Evolutionary conservation across 768 basidiomycete genomes (phyloP), one percentile per base, ranked within the genome.

Genomic region (Russula brevipes): DNA sequence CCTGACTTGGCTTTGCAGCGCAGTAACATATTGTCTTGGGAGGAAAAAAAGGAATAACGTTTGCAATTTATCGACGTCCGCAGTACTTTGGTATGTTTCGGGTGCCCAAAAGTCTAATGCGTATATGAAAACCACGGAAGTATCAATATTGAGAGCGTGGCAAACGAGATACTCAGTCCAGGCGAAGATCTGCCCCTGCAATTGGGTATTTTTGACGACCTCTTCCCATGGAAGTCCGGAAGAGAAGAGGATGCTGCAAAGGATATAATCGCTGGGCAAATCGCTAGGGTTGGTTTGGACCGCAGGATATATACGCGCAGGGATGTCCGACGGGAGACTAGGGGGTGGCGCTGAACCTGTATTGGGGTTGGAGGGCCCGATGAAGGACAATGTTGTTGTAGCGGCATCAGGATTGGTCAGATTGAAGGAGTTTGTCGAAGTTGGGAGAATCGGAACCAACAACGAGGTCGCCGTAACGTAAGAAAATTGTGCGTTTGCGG

Each of bases 41-140:
- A 97, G 84, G 71, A 85, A 92, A 0, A 80, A 87, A 24, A 88
- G 77, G 77, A 77, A 95, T 60, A 85, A 77, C 3, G 94, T 95
- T 56, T 81, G 79, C 12, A 96, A 81, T 50, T 78, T 36, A 5
- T 65, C 56, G 11, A 73, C 70, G 68, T 92, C 87, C 1, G 38
- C 11, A 0, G 81, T 72, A 24, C 80, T 76, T 1, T 70, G 70
- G 72, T 89, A 91, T 0, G 78, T 69, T 0, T 72, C 71, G 0
- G 93, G 91, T 41, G 87, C 76, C 69, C 83, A 89, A 2, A 88
- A 91, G 68, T 84, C 78, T 50, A 97, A 74, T 3, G 85, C 87
- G 66, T 79, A 81, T 17, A 80, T 81, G 65, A 74, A 68, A 38
- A 87, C 78, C 0, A 77, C 47, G 10, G 49, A 36, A 2, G 44